phyloP scores from a whole-genome alignment of 768 basidiomycete species.

The Melanogaster broomeanus region DNA sequence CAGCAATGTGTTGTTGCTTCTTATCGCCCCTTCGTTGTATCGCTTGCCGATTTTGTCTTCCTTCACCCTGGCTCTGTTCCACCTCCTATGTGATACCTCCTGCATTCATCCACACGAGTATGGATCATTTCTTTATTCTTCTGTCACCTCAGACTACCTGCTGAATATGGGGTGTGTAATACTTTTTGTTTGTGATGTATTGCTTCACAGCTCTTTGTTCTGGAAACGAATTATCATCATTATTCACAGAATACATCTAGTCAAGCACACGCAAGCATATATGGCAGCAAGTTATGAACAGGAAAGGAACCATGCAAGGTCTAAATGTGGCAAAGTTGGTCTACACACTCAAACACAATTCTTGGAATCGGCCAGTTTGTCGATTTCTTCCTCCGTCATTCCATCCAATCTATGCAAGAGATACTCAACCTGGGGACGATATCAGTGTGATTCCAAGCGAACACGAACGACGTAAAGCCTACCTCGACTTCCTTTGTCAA shows the following conservation, averaged over 20 bases:
- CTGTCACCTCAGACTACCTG: constrained; percentile 16
- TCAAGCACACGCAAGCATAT: not conserved
- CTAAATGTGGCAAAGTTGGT: no score
- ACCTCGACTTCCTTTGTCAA: constrained; percentile 99
- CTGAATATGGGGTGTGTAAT: constrained; percentile 21
- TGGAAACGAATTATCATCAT: not conserved
- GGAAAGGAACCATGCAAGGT: not conserved
- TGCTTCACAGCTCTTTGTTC: constrained; percentile 11
- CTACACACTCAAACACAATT: constrained; percentile 9
- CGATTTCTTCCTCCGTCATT: constrained; percentile 77
- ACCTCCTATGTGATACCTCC: constrained; percentile 20
- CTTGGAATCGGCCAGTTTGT: constrained; percentile 44
- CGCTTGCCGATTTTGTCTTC: constrained; percentile 7
- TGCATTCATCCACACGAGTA: constrained; percentile 11
- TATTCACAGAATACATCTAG: constrained; percentile 2
- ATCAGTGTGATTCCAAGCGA: constrained; percentile 1
- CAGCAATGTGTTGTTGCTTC: constrained; percentile 24
- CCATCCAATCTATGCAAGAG: constrained; percentile 89
- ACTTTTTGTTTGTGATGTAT: constrained; percentile 20
- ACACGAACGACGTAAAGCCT: constrained; percentile 23
- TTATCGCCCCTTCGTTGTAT: constrained; percentile 17
- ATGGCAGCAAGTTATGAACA: constrained; percentile 2
- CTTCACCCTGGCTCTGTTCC: constrained; percentile 2
- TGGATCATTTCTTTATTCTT: constrained; percentile 22
- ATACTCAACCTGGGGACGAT: constrained; percentile 78